A percentile compares a stretch with the other conserved stretches of the same genome.
Conservation (phyloP, 2,329 filamentous ascomycete species). For the Cordyceps tenuipes region DNA sequence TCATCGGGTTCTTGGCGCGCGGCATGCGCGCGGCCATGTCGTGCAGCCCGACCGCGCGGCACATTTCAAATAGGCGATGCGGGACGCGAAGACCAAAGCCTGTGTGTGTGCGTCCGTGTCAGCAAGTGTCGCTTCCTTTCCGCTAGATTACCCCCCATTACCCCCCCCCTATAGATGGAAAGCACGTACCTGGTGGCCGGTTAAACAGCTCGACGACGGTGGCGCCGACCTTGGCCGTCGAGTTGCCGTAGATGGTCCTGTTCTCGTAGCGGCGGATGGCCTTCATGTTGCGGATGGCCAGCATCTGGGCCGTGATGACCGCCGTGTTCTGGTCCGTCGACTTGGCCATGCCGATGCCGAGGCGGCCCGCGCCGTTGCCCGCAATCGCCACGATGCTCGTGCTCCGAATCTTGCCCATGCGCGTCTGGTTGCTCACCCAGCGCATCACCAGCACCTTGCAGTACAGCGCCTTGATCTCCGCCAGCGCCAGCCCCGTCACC, state of each 20-base stretch:
- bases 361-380: conserved; percentile 75
- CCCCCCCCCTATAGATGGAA: too few species aligned
- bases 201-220: conserved; percentile 73
- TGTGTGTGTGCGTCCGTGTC: conserved; percentile 28
- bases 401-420: conserved; percentile 85
- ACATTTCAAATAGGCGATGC: conserved; percentile 89
- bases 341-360: conserved; percentile 89
- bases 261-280: conserved; percentile 89
- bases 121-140: background rate
- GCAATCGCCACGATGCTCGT: conserved; percentile 70
- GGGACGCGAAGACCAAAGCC: conserved; percentile 92
- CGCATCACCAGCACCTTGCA: conserved; percentile 68
- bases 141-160: too few species aligned
- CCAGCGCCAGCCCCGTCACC: conserved; percentile 45
- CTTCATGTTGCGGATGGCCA: conserved; percentile 85
- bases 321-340: conserved; percentile 65
- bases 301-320: conserved; percentile 61
- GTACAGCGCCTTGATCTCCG: conserved; percentile 46
- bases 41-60: conserved; percentile 73
- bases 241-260: conserved; percentile 80
- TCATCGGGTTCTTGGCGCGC: conserved; percentile 91
- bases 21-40: conserved; percentile 79
- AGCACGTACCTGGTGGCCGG: conserved; percentile 71
- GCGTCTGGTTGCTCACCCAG: conserved; percentile 82
- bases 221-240: conserved; percentile 79